phyloP scores from a whole-genome alignment of 208 protist species.

The Trypanosoma lewisi region DNA sequence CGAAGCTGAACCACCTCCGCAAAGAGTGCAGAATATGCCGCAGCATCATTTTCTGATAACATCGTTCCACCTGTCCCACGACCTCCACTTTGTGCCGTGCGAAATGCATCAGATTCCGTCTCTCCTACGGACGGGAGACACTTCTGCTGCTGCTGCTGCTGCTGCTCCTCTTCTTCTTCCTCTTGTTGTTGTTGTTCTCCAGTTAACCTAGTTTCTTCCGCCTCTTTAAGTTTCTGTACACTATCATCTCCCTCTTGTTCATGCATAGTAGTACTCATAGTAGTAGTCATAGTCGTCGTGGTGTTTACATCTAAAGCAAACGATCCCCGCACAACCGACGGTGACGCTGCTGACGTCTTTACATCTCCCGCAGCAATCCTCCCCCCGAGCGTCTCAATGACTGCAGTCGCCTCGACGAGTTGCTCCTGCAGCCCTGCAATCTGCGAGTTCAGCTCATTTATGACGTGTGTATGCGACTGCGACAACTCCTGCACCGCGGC shows the following conservation, averaged over 20 bases:
- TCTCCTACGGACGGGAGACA: neutral
- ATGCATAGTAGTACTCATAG: too few species aligned
- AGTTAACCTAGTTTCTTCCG: neutral
- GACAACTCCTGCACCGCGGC: constrained; percentile 25
- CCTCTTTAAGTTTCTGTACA: neutral
- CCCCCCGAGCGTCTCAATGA: constrained; percentile 33
- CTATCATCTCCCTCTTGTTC: neutral
- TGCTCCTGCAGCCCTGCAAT: constrained; percentile 32
- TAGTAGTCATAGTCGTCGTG: constrained; percentile 5
- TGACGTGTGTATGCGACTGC: constrained; percentile 19
- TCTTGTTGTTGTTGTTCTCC: neutral
- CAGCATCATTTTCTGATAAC: constrained; percentile 1
- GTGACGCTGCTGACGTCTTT: neutral
- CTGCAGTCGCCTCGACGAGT: constrained; percentile 16
- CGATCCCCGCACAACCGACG: constrained; percentile 1
- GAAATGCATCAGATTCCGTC: constrained; percentile 17
- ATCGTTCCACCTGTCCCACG: constrained; percentile 3
- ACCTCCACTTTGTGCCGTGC: constrained; percentile 21
- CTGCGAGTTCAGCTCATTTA: constrained; percentile 26
- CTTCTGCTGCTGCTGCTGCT: constrained; percentile 6
- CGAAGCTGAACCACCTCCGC: constrained; percentile 26
- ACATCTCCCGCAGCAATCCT: neutral
- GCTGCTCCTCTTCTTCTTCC: neutral
- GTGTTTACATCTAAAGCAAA: constrained; percentile 3
- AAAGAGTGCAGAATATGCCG: constrained; percentile 26